Conservation (phyloP, 2,329 filamentous ascomycete genomes). For the Ophiostoma piceae region DNA sequence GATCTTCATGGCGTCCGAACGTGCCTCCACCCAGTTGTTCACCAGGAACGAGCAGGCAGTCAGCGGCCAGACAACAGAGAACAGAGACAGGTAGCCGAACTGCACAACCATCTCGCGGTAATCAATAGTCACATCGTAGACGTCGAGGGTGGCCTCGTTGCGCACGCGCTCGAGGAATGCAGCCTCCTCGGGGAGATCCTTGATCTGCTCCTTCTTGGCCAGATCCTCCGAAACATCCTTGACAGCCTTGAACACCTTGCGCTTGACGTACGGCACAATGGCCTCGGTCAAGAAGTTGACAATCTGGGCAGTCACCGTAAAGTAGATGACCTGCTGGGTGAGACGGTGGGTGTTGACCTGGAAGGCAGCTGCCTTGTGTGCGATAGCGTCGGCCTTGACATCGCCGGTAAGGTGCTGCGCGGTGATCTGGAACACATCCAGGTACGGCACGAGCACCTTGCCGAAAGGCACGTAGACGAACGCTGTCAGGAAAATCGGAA, state of each 20-base stretch:
- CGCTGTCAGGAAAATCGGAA: conserved; percentile 69
- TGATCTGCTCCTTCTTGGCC: conserved; percentile 39
- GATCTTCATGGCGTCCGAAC: conserved; percentile 87
- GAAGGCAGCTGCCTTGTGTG: conserved; percentile 51
- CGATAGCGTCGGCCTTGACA: conserved; percentile 48
- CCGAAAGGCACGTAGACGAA: conserved; percentile 84
- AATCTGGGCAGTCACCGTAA: conserved; percentile 88
- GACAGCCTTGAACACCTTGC: conserved; percentile 70
- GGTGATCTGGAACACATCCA: conserved; percentile 72
- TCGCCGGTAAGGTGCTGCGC: conserved; percentile 71
- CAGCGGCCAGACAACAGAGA: conserved; percentile 93
- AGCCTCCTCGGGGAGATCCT: conserved; percentile 71
- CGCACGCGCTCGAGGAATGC: conserved; percentile 77
- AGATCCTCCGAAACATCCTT: conserved; percentile 63
- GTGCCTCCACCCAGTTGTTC: conserved; percentile 95
- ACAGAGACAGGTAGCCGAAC: conserved; percentile 79
- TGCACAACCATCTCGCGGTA: conserved; percentile 92
- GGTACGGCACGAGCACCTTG: conserved; percentile 72
- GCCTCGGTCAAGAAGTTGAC: conserved; percentile 82
- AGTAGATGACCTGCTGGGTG: conserved; percentile 89
- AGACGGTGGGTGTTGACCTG: conserved; percentile 77
- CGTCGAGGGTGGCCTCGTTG: conserved; percentile 71
- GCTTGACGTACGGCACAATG: conserved; percentile 78
- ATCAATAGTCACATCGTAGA: conserved; percentile 86
- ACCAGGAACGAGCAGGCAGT: conserved; percentile 81